Evolutionary conservation across 192 early-diverging fungal genomes (phyloP).

Genomic region (Lobosporangium transversale): DNA sequence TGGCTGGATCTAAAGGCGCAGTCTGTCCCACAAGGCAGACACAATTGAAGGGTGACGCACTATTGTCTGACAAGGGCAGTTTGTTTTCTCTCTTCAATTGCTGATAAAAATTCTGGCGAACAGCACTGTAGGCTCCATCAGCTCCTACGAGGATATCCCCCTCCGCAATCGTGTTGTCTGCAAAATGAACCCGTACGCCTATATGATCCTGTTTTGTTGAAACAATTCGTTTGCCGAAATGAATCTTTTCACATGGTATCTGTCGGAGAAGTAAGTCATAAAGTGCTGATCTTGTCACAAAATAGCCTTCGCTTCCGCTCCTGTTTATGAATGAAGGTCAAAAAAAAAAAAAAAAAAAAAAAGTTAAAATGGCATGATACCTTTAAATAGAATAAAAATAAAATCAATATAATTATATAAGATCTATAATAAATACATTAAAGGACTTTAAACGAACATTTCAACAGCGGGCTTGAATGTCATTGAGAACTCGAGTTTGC

Average conservation of each 20-base stretch:
- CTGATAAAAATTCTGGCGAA: constrained; percentile 15
- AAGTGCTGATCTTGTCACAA: neutral
- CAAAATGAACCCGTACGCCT: constrained; percentile 3
- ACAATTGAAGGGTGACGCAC: neutral
- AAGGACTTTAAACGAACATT: neutral
- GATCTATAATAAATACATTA: neutral
- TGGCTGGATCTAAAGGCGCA: neutral
- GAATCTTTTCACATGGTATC: constrained; percentile 8
- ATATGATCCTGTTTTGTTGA: constrained; percentile 6
- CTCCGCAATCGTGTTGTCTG: constrained; percentile 1
- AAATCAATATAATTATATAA: no score
- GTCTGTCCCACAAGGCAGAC: constrained; percentile 17
- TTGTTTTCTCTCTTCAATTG: neutral
- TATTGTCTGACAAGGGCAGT: constrained; percentile 4
- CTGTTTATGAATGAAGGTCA: neutral
- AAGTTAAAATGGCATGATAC: neutral
- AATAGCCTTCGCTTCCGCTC: neutral
- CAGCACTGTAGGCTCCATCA: constrained; percentile 18
- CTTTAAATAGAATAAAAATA: no score
- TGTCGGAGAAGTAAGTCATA: neutral
- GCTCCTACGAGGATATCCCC: constrained; percentile 27
- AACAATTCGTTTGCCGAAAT: constrained; percentile 8
- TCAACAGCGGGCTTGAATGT: neutral
- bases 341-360: neutral
- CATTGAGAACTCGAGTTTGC: neutral